A percentile compares a stretch with the other conserved stretches of the same genome.
Evolutionary conservation across 2,329 filamentous ascomycete species (phyloP).

Genomic region (Penicillium polonicum): DNA sequence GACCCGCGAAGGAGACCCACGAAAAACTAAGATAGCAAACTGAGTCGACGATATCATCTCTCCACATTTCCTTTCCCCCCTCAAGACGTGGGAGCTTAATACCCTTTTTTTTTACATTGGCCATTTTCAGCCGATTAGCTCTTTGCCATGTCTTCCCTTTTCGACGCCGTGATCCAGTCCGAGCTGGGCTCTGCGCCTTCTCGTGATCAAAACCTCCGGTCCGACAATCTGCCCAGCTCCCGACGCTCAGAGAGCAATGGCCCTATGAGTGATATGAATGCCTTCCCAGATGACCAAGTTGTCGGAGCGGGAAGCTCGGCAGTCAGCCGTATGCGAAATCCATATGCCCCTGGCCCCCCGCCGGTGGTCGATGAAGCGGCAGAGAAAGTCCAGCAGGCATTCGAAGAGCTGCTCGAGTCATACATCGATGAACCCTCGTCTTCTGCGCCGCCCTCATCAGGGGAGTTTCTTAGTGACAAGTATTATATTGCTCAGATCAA

Average conservation of each 20-base stretch:
- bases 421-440: constrained; percentile 58
- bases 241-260: constrained; percentile 54
- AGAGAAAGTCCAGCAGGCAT: constrained; percentile 61
- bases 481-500: constrained; percentile 68
- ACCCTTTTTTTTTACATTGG: constrained; percentile 21
- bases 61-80: constrained; percentile 14
- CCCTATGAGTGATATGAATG: constrained; percentile 57
- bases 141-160: constrained; percentile 41
- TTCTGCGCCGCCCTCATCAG: constrained; percentile 54
- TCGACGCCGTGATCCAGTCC: constrained; percentile 44
- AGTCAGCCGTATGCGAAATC: constrained; percentile 49
- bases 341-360: constrained; percentile 54
- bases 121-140: constrained; percentile 25
- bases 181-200: constrained; percentile 39
- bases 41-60: constrained; percentile 7
- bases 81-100: constrained; percentile 3
- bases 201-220: constrained; percentile 31
- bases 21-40: constrained; percentile 19
- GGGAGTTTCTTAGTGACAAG: constrained; percentile 58
- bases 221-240: constrained; percentile 52
- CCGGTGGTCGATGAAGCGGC: constrained; percentile 61
- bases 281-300: constrained; percentile 62
- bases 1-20: constrained; percentile 17
- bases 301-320: constrained; percentile 55
- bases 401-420: constrained; percentile 64